phyloP scores from a whole-genome alignment of 345 rosid species.

The Salix viminalis region DNA sequence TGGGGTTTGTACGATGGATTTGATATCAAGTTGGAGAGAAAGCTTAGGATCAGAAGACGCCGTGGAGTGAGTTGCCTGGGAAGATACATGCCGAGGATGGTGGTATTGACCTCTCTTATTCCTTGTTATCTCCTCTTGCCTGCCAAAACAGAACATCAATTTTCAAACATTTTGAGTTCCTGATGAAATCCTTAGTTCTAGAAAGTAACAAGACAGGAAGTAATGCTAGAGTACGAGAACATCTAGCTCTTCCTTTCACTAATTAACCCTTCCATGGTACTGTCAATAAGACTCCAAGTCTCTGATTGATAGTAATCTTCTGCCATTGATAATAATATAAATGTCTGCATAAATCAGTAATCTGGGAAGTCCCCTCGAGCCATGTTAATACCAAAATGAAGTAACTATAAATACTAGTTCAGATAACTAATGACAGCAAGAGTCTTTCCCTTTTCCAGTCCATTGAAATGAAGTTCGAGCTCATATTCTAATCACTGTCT shows the following conservation, averaged over 20 bases:
- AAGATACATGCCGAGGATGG: slow-evolving; percentile 63
- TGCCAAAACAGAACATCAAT: neutral
- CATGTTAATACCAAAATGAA: neutral
- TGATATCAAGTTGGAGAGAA: slow-evolving; percentile 59
- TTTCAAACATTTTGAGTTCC: neutral
- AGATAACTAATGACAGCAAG: neutral
- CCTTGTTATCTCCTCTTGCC: neutral
- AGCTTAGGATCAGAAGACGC: slow-evolving; percentile 54
- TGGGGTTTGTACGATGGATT: slow-evolving; percentile 79
- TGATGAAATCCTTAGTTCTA: neutral
- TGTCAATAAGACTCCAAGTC: neutral
- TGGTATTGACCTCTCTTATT: slow-evolving; percentile 35
- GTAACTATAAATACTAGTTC: neutral
- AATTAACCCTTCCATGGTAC: neutral
- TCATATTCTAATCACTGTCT: neutral
- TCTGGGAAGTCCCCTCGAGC: neutral
- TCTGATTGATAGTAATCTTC: neutral
- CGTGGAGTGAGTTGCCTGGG: slow-evolving; percentile 71
- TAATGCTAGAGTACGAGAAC: too few species aligned
- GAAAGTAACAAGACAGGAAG: neutral
- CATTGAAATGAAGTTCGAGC: neutral
- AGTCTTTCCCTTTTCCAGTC: neutral
- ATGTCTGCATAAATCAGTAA: too few species aligned
- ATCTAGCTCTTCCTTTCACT: neutral
- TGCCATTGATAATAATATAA: neutral